phyloP scores from a whole-genome alignment of 129 eudicot genomes.

The Centrapalus pauciflorus region DNA sequence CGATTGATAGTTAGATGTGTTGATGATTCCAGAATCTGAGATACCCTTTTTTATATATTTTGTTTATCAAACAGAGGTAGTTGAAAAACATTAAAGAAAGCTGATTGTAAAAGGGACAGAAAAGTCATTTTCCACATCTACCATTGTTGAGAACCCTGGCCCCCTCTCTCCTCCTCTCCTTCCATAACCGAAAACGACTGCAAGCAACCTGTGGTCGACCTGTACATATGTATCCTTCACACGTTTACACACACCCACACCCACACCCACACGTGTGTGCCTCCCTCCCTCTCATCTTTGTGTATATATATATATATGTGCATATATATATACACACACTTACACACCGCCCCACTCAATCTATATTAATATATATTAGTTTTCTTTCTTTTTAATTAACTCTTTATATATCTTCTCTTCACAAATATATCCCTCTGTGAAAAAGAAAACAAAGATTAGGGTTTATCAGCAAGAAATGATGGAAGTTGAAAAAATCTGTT shows the following conservation, averaged over 20 bases:
- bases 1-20: no score
- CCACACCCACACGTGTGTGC: conserved; percentile 11
- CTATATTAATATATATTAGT: neutral
- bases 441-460: neutral
- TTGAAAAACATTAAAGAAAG: conserved; percentile 15
- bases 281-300: neutral
- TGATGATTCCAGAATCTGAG: no score
- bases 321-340: neutral
- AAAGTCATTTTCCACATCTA: conserved; percentile 31
- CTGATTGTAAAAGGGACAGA: conserved; percentile 18
- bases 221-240: conserved; percentile 28
- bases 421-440: neutral
- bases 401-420: neutral
- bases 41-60: no score
- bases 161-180: conserved; percentile 19
- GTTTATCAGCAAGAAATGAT: conserved; percentile 30
- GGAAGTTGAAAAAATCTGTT: conserved; percentile 56
- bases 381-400: neutral
- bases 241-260: conserved; percentile 9
- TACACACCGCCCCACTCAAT: neutral
- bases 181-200: conserved; percentile 61
- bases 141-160: neutral
- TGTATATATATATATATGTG: neutral
- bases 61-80: neutral
- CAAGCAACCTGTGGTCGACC: conserved; percentile 58